phyloP scores from a whole-genome alignment of 441 rosid species.

The Jatropha multifida region DNA sequence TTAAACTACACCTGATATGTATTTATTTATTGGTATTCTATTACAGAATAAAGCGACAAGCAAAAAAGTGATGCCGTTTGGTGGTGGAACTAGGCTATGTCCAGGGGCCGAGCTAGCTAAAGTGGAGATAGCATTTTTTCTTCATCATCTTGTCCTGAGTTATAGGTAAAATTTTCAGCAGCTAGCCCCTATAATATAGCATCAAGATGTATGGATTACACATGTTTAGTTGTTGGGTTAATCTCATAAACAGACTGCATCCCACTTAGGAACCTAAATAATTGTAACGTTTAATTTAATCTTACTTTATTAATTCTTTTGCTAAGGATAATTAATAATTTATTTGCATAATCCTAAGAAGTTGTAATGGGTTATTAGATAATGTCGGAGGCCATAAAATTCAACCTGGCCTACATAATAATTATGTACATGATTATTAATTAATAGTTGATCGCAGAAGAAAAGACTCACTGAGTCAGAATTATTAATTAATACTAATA shows the following conservation, averaged over 20 bases:
- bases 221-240: conserved; percentile 11
- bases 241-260: conserved; percentile 5
- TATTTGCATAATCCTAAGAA: not conserved
- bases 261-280: conserved; percentile 29
- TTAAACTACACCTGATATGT: too few species aligned
- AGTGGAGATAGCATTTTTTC: conserved; percentile 63
- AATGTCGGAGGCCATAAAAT: not conserved
- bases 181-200: not conserved
- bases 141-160: conserved; percentile 82
- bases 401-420: not conserved
- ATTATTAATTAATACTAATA: too few species aligned
- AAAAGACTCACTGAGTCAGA: too few species aligned
- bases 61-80: conserved; percentile 69
- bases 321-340: not conserved
- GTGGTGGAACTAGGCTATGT: conserved; percentile 79
- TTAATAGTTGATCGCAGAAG: too few species aligned
- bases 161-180: conserved; percentile 45
- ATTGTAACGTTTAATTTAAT: not conserved
- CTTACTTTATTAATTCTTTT: not conserved
- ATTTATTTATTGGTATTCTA: too few species aligned
- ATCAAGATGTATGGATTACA: conserved; percentile 2
- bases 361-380: not conserved
- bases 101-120: conserved; percentile 85
- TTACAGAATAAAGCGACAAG: conserved; percentile 46
- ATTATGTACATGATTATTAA: too few species aligned